Evolutionary conservation across 2,329 filamentous ascomycete species (phyloP).

Genomic region (Alternaria angustiovoidea): DNA sequence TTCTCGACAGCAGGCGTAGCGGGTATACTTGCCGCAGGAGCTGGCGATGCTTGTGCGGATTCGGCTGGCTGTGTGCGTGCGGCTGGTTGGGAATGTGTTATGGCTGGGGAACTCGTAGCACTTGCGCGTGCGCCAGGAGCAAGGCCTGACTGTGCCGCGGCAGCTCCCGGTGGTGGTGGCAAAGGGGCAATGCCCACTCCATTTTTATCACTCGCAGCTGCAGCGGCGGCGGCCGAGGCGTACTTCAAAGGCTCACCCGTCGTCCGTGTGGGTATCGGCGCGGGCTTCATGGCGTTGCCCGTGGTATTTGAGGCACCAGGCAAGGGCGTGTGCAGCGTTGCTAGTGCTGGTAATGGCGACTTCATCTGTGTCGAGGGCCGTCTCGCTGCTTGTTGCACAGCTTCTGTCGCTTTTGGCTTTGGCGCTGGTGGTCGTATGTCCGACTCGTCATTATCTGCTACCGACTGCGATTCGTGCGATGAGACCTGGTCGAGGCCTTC

Average conservation of each 20-base stretch:
- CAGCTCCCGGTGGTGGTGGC: slow-evolving; percentile 80
- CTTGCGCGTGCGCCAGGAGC: slow-evolving; percentile 63
- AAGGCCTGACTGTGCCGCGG: slow-evolving; percentile 51
- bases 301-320: slow-evolving; percentile 67
- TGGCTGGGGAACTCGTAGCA: slow-evolving; percentile 64
- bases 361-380: slow-evolving; percentile 90
- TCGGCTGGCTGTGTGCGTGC: slow-evolving; percentile 53
- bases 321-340: slow-evolving; percentile 82
- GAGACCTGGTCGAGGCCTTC: slow-evolving; percentile 85
- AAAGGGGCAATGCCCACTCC: slow-evolving; percentile 89
- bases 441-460: slow-evolving; percentile 83
- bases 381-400: slow-evolving; percentile 64
- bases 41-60: slow-evolving; percentile 56
- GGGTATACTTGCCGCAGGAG: slow-evolving; percentile 54
- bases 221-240: slow-evolving; percentile 92
- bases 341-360: slow-evolving; percentile 90
- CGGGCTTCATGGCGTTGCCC: slow-evolving; percentile 85
- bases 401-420: slow-evolving; percentile 69
- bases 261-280: slow-evolving; percentile 81
- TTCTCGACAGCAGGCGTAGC: slow-evolving; percentile 59
- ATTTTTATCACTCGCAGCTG: slow-evolving; percentile 88
- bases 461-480: slow-evolving; percentile 93
- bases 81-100: slow-evolving; percentile 51
- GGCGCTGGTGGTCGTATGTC: slow-evolving; percentile 57
- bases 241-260: slow-evolving; percentile 95